A percentile compares a stretch with the other conserved stretches of the same genome.
Evolutionary conservation across 768 basidiomycete species (phyloP).

Genomic region (Phanerochaete carnosa): DNA sequence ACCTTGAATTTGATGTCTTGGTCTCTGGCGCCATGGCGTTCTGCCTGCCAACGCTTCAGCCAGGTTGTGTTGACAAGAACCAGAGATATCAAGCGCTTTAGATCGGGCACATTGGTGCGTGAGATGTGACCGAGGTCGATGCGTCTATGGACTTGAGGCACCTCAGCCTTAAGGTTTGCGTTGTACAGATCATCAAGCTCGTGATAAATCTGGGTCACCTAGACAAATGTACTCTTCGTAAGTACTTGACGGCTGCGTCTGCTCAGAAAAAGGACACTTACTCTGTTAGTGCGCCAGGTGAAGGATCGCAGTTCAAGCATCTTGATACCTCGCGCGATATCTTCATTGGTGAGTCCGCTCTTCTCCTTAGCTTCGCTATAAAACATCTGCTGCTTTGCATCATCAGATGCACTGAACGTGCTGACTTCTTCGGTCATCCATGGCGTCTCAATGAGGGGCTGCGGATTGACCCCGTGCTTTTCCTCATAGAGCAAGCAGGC

Average conservation of each 20-base stretch:
- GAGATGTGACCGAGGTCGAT: background rate
- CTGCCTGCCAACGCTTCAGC: background rate
- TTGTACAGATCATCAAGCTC: background rate
- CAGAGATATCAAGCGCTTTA: background rate
- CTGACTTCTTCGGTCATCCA: constrained; percentile 3
- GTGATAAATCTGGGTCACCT: background rate
- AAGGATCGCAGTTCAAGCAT: background rate
- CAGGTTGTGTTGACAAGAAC: background rate
- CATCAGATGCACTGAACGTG: background rate
- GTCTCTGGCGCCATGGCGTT: background rate
- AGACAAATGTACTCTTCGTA: background rate
- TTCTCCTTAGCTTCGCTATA: background rate
- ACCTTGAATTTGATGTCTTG: background rate
- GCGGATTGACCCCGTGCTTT: background rate
- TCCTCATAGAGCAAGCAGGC: background rate
- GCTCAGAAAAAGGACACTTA: background rate
- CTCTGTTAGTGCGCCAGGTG: background rate
- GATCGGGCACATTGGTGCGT: too few relatives aligned
- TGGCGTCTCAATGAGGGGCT: background rate
- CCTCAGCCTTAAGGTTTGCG: too few relatives aligned
- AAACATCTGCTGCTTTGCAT: background rate
- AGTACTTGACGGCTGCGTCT: background rate
- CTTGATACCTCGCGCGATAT: background rate
- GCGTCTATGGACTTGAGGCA: background rate
- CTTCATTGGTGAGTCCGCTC: background rate